Evolutionary conservation across 495 filamentous ascomycete species (phyloP).

Genomic region (Aspergillus leporis): DNA sequence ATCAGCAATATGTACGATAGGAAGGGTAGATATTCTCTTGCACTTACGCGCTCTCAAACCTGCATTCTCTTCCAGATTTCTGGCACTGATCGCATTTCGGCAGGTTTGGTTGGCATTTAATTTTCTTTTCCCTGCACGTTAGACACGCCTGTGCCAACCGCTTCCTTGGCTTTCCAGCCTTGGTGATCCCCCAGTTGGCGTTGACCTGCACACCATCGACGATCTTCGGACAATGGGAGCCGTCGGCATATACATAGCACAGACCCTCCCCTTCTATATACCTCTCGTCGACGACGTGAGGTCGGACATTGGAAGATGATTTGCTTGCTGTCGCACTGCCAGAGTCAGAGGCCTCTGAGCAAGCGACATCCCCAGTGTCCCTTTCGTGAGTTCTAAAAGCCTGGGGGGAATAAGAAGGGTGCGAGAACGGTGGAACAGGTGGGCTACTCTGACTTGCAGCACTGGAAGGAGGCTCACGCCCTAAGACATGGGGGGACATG

Average conservation of each 20-base stretch:
- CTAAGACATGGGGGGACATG: conserved; percentile 29
- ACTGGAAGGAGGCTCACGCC: conserved; percentile 19
- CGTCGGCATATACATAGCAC: conserved; percentile 88
- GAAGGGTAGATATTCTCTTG: not conserved
- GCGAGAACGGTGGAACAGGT: conserved; percentile 13
- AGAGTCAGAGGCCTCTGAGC: conserved; percentile 18
- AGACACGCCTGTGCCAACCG: conserved; percentile 85
- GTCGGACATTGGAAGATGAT: conserved; percentile 27
- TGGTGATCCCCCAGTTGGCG: conserved; percentile 89
- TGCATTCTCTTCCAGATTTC: conserved; percentile 81
- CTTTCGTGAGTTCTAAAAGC: conserved; percentile 21
- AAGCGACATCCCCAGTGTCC: conserved; percentile 21
- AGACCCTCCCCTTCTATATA: conserved; percentile 72
- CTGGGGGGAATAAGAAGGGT: conserved; percentile 17
- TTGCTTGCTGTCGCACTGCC: conserved; percentile 10
- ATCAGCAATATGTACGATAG: conserved; percentile 9
- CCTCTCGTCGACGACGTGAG: conserved; percentile 50
- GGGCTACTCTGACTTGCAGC: not conserved
- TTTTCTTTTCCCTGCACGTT: conserved; percentile 93
- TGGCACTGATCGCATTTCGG: conserved; percentile 87
- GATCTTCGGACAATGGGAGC: conserved; percentile 75
- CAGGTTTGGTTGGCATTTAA: conserved; percentile 88
- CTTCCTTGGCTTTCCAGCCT: conserved; percentile 89
- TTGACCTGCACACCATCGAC: conserved; percentile 88
- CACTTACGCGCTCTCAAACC: conserved; percentile 85